Evolutionary conservation across 2,329 filamentous ascomycete genomes (phyloP).

Genomic region (Dichotomopilus funicola): DNA sequence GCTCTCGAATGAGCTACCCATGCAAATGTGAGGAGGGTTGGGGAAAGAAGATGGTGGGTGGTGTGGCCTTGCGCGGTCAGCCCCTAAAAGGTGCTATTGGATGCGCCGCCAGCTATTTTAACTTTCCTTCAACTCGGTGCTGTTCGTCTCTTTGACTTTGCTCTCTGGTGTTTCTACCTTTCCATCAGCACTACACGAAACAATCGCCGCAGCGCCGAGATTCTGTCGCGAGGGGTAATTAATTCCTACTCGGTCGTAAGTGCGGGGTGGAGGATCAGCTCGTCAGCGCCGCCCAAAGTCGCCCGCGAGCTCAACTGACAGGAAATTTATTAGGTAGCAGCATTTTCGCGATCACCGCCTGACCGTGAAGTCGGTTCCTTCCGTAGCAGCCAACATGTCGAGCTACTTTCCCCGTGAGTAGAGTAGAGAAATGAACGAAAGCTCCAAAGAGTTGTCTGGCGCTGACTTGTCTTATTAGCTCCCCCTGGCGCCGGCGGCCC

Average conservation of each 20-base stretch:
- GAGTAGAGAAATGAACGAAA: slow-evolving; percentile 6
- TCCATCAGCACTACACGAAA: not conserved
- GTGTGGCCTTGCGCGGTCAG: not conserved
- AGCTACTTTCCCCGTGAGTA: slow-evolving; percentile 25
- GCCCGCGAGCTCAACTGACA: not conserved
- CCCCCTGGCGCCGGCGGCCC: slow-evolving; percentile 19
- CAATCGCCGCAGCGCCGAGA: not conserved
- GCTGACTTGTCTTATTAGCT: slow-evolving; percentile 16
- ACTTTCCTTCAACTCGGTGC: not conserved
- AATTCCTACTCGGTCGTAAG: slow-evolving; percentile 1
- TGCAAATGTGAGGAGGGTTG: slow-evolving; percentile 7
- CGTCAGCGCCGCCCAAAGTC: not conserved
- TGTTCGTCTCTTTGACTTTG: not conserved
- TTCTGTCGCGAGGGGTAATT: slow-evolving; percentile 5
- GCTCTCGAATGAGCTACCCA: slow-evolving; percentile 16
- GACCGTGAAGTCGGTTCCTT: not conserved
- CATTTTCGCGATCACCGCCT: not conserved
- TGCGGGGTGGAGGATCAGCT: slow-evolving; percentile 12
- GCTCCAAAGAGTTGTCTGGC: not conserved
- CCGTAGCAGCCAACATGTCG: slow-evolving; percentile 15
- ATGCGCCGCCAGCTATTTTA: not conserved
- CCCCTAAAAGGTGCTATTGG: slow-evolving; percentile 10
- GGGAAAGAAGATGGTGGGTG: not conserved
- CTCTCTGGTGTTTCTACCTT: not conserved
- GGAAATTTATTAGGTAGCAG: not conserved